phyloP scores from a whole-genome alignment of 805 yeast species.

The Wickerhamomyces bovis region DNA sequence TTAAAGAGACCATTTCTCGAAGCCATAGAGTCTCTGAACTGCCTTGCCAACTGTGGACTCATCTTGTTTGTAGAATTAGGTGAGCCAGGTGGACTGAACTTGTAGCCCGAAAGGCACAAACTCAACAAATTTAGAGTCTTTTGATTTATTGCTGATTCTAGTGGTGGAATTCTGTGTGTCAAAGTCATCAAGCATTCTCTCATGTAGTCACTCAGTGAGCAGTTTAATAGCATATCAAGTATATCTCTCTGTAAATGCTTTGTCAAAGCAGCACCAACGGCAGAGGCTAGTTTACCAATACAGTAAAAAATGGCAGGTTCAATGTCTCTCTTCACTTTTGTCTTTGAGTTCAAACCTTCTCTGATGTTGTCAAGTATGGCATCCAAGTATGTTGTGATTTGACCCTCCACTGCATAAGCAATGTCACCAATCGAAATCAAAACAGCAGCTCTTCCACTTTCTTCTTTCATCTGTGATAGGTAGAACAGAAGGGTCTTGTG shows the following conservation, averaged over 20 bases:
- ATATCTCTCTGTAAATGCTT: conserved; percentile 82
- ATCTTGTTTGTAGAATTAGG: conserved; percentile 51
- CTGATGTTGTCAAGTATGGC: conserved; percentile 78
- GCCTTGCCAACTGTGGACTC: conserved; percentile 62
- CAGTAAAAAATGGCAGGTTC: conserved; percentile 88
- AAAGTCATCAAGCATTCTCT: conserved; percentile 66
- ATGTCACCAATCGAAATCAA: conserved; percentile 81
- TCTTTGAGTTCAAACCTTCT: conserved; percentile 57
- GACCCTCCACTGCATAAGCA: conserved; percentile 67
- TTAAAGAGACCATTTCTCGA: conserved; percentile 55
- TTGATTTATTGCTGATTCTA: conserved; percentile 66
- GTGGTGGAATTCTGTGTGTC: conserved; percentile 69
- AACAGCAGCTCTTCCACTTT: conserved; percentile 70
- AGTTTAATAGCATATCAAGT: conserved; percentile 69
- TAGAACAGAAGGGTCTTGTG: conserved; percentile 75
- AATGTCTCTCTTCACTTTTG: conserved; percentile 58
- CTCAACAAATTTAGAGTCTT: conserved; percentile 68
- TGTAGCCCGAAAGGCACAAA: conserved; percentile 71
- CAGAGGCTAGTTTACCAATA: conserved; percentile 75
- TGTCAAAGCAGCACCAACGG: conserved; percentile 90
- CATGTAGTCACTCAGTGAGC: conserved; percentile 81
- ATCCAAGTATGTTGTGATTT: conserved; percentile 82
- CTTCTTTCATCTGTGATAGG: conserved; percentile 68
- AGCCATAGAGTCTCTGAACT: conserved; percentile 69
- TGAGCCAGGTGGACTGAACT: conserved; percentile 80